Conservation (phyloP, 352 stramenopile genomes). For the Phytophthora pluvialis region DNA sequence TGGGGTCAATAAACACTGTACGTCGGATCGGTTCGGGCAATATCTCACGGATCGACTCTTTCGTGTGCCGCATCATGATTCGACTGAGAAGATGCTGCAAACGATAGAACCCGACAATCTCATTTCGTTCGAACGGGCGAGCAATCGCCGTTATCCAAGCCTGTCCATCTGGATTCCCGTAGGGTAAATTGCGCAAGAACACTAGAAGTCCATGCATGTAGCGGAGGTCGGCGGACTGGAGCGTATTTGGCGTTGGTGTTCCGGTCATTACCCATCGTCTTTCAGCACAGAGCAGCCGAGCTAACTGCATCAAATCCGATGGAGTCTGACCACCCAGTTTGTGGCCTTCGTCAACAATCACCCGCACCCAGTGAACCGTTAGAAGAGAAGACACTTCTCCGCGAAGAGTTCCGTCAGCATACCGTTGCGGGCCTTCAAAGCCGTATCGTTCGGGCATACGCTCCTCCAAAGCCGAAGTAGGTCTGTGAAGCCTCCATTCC, state of each 20-base stretch:
- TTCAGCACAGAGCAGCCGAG: constrained; percentile 79
- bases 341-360: constrained; percentile 97
- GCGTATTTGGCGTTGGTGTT: constrained; percentile 93
- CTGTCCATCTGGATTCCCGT: constrained; percentile 76
- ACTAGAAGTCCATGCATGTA: constrained; percentile 92
- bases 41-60: constrained; percentile 85
- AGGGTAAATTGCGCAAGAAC: constrained; percentile 92
- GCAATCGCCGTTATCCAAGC: constrained; percentile 83
- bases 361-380: constrained; percentile 81
- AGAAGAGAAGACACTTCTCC: constrained; percentile 65
- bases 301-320: constrained; percentile 83
- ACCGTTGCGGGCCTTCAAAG: constrained; percentile 62
- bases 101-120: constrained; percentile 65
- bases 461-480: constrained; percentile 64
- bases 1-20: constrained; percentile 68
- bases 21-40: constrained; percentile 57
- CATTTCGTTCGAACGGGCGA: constrained; percentile 70
- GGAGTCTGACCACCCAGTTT: constrained; percentile 82
- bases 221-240: constrained; percentile 83
- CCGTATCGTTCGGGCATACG: constrained; percentile 73
- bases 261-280: constrained; percentile 97
- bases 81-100: constrained; percentile 86
- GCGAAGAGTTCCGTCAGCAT: constrained; percentile 63
- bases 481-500: constrained; percentile 73
- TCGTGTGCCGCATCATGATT: constrained; percentile 96